Base-by-base conservation (phyloP, 495 filamentous ascomycete species). In the Haplographium delicatum region DNA sequence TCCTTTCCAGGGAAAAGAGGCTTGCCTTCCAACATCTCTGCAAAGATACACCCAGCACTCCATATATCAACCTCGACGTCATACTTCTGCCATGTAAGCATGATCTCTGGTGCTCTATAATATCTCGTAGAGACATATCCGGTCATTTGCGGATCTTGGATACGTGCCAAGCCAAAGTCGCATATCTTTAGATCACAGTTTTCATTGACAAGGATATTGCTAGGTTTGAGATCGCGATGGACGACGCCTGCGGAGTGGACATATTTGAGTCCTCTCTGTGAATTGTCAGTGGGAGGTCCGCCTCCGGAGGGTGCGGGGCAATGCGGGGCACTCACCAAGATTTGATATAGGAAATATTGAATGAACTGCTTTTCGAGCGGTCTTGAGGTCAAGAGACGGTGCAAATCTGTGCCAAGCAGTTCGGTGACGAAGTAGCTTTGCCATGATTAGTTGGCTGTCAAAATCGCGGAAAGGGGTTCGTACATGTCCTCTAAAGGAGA, bases 71-170 rank as follows among this genome's bases (percentile, higher is more conserved):
- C 93, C 73, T 97, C 94, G 37, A 96, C 88, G 61, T 98, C 93
- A 70, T 98, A 98, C 71, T 97, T 98, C 68, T 98, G 93, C 93
- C 93, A 98, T 37, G 93, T 98, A 61, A 98, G 89, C 93, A 98
- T 98, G 65, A 98, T 98, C 70, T 98, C 93, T 13, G 93, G 93
- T 4, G 93, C 93, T 42, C 93, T 85, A 73, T 98, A 98, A 76
- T 98, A 98, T 72, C 93, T 78, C 44, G 93, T 98, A 41, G 93
- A 98, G 34, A 98, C 93, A 63, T 98, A 98, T 61, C 93, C 93
- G 31, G 93, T 98, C 93, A 98, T 98, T 70, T 98, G 93, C n/a
- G 93, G 93, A 62, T 98, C 93, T 68, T 98, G 93, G 62, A 98
- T 95, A 62, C 93, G 87, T 33, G 93, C 93, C 47, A 98, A 75